These are phyloP conservation scores for Blastocystis sp. DNA, from an alignment of 352 stramenopile species.

Conservation along the genomic window DNA sequence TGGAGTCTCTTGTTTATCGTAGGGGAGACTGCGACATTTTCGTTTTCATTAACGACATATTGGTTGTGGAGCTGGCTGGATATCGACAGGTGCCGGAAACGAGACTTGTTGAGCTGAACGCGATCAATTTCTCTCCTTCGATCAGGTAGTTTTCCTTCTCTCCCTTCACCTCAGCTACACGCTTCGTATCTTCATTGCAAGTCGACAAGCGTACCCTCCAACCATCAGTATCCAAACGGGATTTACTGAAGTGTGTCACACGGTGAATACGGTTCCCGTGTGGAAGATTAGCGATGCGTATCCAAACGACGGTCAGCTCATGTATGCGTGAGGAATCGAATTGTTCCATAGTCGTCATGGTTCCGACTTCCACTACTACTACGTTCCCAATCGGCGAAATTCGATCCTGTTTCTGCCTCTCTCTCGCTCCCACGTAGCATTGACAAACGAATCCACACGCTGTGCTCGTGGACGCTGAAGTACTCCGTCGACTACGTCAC, in stretches of 20 bases:
- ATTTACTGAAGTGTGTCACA: not conserved
- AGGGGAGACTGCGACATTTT: slow-evolving; percentile 2
- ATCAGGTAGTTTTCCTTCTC: not conserved
- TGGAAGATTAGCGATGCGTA: not conserved
- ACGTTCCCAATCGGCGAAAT: not conserved
- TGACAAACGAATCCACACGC: not conserved
- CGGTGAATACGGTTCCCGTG: not conserved
- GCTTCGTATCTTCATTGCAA: slow-evolving; percentile 27
- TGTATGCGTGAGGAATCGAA: not conserved
- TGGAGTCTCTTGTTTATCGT: not conserved
- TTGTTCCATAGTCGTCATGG: not conserved
- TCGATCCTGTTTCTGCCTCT: not conserved
- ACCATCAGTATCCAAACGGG: not conserved
- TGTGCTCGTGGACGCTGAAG: not conserved
- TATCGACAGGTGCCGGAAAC: not conserved
- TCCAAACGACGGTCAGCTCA: slow-evolving; percentile 22
- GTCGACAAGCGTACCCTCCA: not conserved
- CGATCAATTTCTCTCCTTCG: not conserved
- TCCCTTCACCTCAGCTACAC: not conserved
- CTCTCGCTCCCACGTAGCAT: not conserved
- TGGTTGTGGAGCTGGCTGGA: slow-evolving; percentile 6
- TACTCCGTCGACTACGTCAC: not conserved
- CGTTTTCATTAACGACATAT: not conserved
- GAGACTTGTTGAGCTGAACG: not conserved
- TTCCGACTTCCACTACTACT: not conserved